phyloP scores from a whole-genome alignment of 2,329 filamentous ascomycete species.

The Epichloe coenophiala region DNA sequence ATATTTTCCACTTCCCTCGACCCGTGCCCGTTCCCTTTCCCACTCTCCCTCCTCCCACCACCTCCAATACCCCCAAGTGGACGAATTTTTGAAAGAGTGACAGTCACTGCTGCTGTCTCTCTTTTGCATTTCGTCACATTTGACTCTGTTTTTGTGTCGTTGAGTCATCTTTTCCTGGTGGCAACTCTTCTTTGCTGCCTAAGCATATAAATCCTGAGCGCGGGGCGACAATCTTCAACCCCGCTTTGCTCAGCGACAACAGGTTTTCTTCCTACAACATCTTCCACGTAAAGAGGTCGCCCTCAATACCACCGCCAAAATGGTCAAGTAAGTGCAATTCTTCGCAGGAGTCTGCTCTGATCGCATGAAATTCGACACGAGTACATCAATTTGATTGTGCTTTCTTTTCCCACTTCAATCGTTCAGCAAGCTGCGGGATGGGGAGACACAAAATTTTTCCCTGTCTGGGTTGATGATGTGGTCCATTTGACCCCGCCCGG shows the following conservation, averaged over 20 bases:
- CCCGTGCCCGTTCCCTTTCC: slow-evolving; percentile 11
- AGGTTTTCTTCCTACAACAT: slow-evolving; percentile 14
- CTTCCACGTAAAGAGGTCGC: slow-evolving; percentile 26
- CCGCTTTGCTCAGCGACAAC: slow-evolving; percentile 24
- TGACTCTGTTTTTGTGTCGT: slow-evolving; percentile 10
- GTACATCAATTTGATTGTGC: not conserved
- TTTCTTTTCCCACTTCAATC: slow-evolving; percentile 1
- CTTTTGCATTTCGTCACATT: slow-evolving; percentile 18
- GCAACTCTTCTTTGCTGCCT: slow-evolving; percentile 5
- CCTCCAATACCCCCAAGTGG: slow-evolving; percentile 16
- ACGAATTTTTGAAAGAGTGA: slow-evolving; percentile 23
- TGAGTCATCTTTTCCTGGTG: slow-evolving; percentile 5
- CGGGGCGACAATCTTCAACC: slow-evolving; percentile 30
- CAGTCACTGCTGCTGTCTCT: slow-evolving; percentile 30
- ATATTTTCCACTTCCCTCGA: slow-evolving; percentile 7
- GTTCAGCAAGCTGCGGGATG: not conserved
- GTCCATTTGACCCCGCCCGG: slow-evolving; percentile 1
- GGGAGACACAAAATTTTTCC: not conserved
- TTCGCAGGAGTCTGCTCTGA: slow-evolving; percentile 1
- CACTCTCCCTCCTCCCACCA: slow-evolving; percentile 12
- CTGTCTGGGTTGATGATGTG: not conserved
- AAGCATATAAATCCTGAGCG: slow-evolving; percentile 15
- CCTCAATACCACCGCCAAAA: slow-evolving; percentile 69
- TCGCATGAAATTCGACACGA: not conserved
- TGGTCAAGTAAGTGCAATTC: slow-evolving; percentile 85